phyloP scores from a whole-genome alignment of 768 basidiomycete genomes.

The Auricularia cornea region DNA sequence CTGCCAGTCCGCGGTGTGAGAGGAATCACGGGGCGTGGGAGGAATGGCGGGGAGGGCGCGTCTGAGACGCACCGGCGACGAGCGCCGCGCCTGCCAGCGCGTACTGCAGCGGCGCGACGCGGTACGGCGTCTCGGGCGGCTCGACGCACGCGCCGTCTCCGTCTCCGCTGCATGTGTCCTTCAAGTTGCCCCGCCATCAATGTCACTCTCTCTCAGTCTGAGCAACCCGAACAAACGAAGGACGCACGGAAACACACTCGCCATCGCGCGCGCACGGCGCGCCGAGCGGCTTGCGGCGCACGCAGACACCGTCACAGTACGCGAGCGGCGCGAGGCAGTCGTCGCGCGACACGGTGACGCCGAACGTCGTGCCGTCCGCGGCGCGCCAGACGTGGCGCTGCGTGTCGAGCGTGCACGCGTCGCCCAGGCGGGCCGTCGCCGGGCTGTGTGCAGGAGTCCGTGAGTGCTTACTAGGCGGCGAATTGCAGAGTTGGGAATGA shows the following conservation, averaged over 20 bases:
- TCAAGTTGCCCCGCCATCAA: background rate
- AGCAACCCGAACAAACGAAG: no score
- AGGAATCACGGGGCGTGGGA: no score
- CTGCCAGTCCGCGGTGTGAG: constrained; percentile 23
- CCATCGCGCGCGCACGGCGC: constrained; percentile 49
- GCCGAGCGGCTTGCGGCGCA: constrained; percentile 47
- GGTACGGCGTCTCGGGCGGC: constrained; percentile 31
- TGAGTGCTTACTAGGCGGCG: no score
- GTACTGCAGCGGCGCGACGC: constrained; percentile 38
- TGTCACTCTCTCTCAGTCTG: no score
- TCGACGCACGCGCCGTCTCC: constrained; percentile 17
- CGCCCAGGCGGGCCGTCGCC: background rate
- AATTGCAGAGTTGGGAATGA: no score
- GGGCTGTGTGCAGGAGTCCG: background rate
- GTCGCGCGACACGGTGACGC: constrained; percentile 76
- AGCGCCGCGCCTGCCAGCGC: constrained; percentile 30
- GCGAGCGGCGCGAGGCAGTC: constrained; percentile 31
- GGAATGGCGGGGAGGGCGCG: background rate
- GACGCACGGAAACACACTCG: constrained; percentile 29
- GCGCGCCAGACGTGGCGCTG: constrained; percentile 41
- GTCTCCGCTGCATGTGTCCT: background rate
- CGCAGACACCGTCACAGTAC: constrained; percentile 71
- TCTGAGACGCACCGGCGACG: constrained; percentile 26
- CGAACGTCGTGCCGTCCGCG: constrained; percentile 41
- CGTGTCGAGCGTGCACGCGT: background rate